Evolutionary conservation across 208 protist species (phyloP), one percentile per base, ranked within the genome.

Genomic region (Wallacemonas rigidus): DNA sequence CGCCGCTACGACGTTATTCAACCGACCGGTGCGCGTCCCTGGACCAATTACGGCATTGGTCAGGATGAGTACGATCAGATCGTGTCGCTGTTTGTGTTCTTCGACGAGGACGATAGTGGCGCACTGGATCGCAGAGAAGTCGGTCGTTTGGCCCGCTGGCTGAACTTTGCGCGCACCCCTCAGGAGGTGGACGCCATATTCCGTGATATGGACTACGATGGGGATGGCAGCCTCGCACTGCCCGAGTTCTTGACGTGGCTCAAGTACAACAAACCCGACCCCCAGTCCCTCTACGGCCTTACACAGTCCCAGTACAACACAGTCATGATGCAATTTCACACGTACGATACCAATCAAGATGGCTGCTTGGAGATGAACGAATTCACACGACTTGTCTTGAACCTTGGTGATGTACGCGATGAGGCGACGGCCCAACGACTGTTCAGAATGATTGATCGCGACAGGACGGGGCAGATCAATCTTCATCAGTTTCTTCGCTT

Each of bases 51-150:
- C 55, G 75, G 71, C n/a, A 73, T 87, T 7, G 61, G 79, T 26
- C 85, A 84, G 53, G 75, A 90, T 1, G 85, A 90, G 73, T 90
- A 87, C 63, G 81, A 90, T 48, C 70, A 83, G 36, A 87, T 90
- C n/a, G 77, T 87, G 56, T 74, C 79, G 6, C 35, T 87, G 56
- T 87, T 90, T 79, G 69, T 85, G 17, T 83, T 82, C 50, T 90
- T 87, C 75, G 85, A 87, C 54, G 54, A 79, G 14, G 79, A 85
- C 58, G 78, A 85, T 14, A 83, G 79, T 58, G 85, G 85, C 40
- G 67, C 65, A 39, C 68, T 90, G 6, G 67, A 82, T 65, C 69
- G 74, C 3, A 40, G 12, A 2, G 81, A 87, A 75, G 67, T 87
- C 36, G 70, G 55, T 2, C 75, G 75, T 17, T 73, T 90, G 14